These are phyloP conservation scores for Hyparrhenia diplandra DNA, from an alignment of 176 grass and related monocot species.

Conservation along the genomic window DNA sequence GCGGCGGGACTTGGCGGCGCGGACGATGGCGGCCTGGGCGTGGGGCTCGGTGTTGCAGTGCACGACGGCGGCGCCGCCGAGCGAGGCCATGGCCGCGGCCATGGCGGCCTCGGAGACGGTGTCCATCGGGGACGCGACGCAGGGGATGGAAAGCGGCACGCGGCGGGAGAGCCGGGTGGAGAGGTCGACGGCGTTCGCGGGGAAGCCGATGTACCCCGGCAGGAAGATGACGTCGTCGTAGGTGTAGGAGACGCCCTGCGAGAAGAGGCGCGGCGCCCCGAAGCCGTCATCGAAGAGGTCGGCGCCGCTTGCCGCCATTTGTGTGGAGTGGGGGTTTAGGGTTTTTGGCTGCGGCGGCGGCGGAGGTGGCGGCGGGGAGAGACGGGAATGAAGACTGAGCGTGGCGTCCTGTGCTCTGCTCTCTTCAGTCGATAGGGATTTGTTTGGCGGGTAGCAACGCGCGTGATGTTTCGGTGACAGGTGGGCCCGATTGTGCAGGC, in stretches of 20 bases:
- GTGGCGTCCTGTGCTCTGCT: no score
- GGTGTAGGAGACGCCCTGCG: constrained; percentile 75
- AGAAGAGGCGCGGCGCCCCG: constrained; percentile 55
- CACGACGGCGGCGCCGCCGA: constrained; percentile 65
- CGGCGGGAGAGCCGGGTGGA: constrained; percentile 79
- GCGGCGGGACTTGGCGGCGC: constrained; percentile 72
- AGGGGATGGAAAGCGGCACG: constrained; percentile 64
- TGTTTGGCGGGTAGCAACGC: constrained; percentile 27
- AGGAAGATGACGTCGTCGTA: constrained; percentile 82
- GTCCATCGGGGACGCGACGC: constrained; percentile 94
- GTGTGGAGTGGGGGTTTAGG: background rate
- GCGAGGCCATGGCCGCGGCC: constrained; percentile 81
- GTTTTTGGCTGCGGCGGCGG: background rate
- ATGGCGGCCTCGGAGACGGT: constrained; percentile 83
- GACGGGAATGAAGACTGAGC: background rate
- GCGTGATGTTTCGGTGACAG: background rate
- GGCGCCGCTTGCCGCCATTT: background rate
- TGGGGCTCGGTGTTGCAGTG: constrained; percentile 61
- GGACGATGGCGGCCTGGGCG: constrained; percentile 61
- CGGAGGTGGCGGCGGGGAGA: no score
- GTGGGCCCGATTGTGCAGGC: background rate
- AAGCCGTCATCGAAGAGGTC: constrained; percentile 44
- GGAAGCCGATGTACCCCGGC: constrained; percentile 73
- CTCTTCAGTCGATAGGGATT: no score
- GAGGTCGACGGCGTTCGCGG: constrained; percentile 74